These are phyloP conservation scores for Trichoderma breve DNA, from an alignment of 2,329 filamentous ascomycete genomes.

Conservation along the genomic window DNA sequence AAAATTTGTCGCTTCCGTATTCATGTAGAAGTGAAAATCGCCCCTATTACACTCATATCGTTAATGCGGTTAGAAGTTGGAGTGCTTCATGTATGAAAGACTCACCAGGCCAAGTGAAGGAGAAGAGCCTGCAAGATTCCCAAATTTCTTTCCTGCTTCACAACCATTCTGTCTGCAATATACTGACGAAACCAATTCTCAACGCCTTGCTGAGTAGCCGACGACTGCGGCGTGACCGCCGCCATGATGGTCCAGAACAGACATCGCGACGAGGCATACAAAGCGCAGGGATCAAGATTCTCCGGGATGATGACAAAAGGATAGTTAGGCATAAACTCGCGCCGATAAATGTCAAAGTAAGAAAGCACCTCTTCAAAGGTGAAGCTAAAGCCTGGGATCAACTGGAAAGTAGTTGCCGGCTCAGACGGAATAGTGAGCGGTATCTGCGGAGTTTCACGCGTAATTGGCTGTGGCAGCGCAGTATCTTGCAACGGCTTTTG, in stretches of 20 bases:
- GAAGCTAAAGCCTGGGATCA: slow-evolving; percentile 38
- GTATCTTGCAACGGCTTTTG: neutral
- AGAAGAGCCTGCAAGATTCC: slow-evolving; percentile 41
- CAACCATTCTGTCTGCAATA: slow-evolving; percentile 38
- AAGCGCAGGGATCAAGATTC: slow-evolving; percentile 27
- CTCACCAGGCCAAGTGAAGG: slow-evolving; percentile 39
- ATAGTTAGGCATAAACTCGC: slow-evolving; percentile 34
- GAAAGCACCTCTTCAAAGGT: slow-evolving; percentile 34
- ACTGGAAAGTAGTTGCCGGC: slow-evolving; percentile 22
- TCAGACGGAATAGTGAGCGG: neutral
- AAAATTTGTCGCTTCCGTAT: slow-evolving; percentile 37
- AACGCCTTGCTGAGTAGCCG: slow-evolving; percentile 33
- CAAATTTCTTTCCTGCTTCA: slow-evolving; percentile 36
- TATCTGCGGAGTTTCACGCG: neutral
- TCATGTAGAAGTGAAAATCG: slow-evolving; percentile 40
- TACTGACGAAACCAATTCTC: slow-evolving; percentile 38
- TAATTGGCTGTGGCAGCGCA: neutral
- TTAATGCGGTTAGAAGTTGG: neutral
- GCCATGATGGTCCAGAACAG: slow-evolving; percentile 41
- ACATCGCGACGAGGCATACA: slow-evolving; percentile 35
- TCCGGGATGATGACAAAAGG: slow-evolving; percentile 39
- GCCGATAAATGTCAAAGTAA: slow-evolving; percentile 35
- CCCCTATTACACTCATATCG: slow-evolving; percentile 29
- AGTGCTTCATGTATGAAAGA: neutral
- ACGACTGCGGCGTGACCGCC: slow-evolving; percentile 33